These are phyloP conservation scores for Geosmithia morbida DNA, from an alignment of 2,329 filamentous ascomycete genomes.

Conservation along the genomic window DNA sequence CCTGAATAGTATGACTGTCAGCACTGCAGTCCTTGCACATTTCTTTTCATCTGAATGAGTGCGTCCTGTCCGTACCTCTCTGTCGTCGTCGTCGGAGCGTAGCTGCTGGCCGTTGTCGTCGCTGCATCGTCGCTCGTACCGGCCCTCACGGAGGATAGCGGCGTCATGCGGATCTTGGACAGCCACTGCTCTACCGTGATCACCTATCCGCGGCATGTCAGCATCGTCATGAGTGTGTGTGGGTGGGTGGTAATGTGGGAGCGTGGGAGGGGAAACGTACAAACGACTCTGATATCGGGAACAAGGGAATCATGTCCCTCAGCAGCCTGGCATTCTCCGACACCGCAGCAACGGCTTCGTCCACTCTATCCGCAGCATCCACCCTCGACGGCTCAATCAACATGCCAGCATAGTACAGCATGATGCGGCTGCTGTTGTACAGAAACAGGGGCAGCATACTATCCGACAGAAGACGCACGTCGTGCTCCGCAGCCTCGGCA, in stretches of 20 bases:
- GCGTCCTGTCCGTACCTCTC: not conserved
- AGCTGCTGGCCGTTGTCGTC: not conserved
- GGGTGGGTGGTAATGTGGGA: no score
- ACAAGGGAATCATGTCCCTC: conserved; percentile 20
- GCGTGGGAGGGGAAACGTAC: conserved; percentile 9
- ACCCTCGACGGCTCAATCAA: conserved; percentile 20
- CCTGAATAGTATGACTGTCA: no score
- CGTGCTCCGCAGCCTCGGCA: conserved; percentile 23
- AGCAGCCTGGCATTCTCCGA: conserved; percentile 22
- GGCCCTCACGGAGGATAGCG: no score
- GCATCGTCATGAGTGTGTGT: no score
- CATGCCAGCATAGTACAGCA: conserved; percentile 31
- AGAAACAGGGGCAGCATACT: conserved; percentile 29
- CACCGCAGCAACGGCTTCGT: conserved; percentile 22
- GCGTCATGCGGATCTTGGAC: conserved; percentile 15
- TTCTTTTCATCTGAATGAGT: no score
- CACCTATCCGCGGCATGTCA: conserved; percentile 13
- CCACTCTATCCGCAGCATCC: conserved; percentile 19
- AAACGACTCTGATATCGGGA: conserved; percentile 23
- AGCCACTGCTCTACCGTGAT: conserved; percentile 23
- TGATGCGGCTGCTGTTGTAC: conserved; percentile 30
- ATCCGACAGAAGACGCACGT: conserved; percentile 23
- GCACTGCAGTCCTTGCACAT: no score
- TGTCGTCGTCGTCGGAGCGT: not conserved
- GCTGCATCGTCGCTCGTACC: no score